A percentile compares a stretch with the other conserved stretches of the same genome.
Conservation (phyloP, 176 grass and related monocot genomes). For the Paspalum vaginatum region DNA sequence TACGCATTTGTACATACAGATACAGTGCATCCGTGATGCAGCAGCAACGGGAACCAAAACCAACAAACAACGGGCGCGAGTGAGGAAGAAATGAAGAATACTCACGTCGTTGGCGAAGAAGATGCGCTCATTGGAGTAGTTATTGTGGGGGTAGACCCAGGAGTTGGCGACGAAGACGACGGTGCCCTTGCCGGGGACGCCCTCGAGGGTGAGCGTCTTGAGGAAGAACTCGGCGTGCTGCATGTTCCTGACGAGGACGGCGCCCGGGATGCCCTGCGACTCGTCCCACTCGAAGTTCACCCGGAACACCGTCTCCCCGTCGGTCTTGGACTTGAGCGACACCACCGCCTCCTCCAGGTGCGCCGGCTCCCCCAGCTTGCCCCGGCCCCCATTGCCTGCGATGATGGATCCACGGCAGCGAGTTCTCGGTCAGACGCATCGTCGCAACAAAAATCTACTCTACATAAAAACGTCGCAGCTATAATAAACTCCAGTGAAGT, state of each 20-base stretch:
- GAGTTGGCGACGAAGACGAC: slow-evolving; percentile 93
- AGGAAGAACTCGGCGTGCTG: slow-evolving; percentile 65
- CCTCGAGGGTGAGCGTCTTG: slow-evolving; percentile 71
- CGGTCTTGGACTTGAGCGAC: slow-evolving; percentile 37
- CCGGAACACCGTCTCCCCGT: slow-evolving; percentile 56
- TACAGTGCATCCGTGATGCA: neutral
- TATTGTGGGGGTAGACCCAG: slow-evolving; percentile 55
- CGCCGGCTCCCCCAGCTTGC: slow-evolving; percentile 59
- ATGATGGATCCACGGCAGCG: neutral
- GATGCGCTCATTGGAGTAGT: slow-evolving; percentile 55
- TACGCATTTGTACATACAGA: neutral
- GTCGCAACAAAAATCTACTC: neutral
- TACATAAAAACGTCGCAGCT: neutral
- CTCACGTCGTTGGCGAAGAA: slow-evolving; percentile 89
- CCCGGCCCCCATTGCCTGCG: slow-evolving; percentile 48
- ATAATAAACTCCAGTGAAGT: neutral
- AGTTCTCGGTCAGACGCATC: no score
- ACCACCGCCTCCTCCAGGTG: slow-evolving; percentile 58
- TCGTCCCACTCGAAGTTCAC: slow-evolving; percentile 77
- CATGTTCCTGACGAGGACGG: slow-evolving; percentile 68
- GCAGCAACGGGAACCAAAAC: neutral
- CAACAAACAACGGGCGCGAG: neutral
- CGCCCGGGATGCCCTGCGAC: slow-evolving; percentile 74
- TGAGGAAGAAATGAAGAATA: neutral
- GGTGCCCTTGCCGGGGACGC: slow-evolving; percentile 60